phyloP scores from a whole-genome alignment of 2,329 filamentous ascomycete species.

The Lasiodiplodia gonubiensis region DNA sequence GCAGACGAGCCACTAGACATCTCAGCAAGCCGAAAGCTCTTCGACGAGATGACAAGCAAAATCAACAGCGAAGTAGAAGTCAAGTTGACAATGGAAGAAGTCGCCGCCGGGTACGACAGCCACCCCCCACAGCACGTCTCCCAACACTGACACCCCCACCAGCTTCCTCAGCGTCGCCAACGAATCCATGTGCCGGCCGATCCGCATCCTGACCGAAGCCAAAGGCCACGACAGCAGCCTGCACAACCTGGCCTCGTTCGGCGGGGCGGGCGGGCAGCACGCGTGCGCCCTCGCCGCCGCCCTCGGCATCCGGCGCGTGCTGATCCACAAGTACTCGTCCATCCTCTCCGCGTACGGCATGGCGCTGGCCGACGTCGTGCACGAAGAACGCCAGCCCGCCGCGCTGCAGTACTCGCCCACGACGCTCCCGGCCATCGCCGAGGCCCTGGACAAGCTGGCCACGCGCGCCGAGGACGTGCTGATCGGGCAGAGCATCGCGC shows the following conservation, averaged over 20 bases:
- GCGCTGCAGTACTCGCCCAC: conserved; percentile 37
- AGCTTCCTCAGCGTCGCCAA: conserved; percentile 38
- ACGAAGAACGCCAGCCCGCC: conserved; percentile 47
- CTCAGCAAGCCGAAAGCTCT: conserved; percentile 49
- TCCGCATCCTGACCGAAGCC: conserved; percentile 38
- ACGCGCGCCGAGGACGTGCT: conserved; percentile 61
- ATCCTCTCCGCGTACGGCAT: conserved; percentile 54
- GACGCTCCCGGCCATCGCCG: conserved; percentile 57
- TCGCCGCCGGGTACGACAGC: conserved; percentile 30
- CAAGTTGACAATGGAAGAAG: conserved; percentile 37
- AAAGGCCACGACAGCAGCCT: conserved; percentile 34
- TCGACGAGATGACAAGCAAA: conserved; percentile 39
- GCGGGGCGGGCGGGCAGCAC: conserved; percentile 48
- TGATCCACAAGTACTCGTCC: conserved; percentile 55
- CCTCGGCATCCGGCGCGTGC: conserved; percentile 51
- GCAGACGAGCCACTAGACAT: conserved; percentile 48
- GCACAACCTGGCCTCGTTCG: conserved; percentile 38
- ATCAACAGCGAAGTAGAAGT: conserved; percentile 38
- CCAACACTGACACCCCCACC: not conserved
- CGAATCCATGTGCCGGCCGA: conserved; percentile 39
- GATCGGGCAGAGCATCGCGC: conserved; percentile 68
- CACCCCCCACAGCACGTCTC: too few species aligned
- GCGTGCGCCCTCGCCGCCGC: conserved; percentile 50
- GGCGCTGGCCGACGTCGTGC: conserved; percentile 41
- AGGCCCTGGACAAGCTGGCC: conserved; percentile 63